Percentiles rank a stretch among this genome's conserved stretches.
Evolutionary conservation across 1,284 basidiomycete species (phyloP).

Genomic region (Melanopsichium pennsylvanicum): DNA sequence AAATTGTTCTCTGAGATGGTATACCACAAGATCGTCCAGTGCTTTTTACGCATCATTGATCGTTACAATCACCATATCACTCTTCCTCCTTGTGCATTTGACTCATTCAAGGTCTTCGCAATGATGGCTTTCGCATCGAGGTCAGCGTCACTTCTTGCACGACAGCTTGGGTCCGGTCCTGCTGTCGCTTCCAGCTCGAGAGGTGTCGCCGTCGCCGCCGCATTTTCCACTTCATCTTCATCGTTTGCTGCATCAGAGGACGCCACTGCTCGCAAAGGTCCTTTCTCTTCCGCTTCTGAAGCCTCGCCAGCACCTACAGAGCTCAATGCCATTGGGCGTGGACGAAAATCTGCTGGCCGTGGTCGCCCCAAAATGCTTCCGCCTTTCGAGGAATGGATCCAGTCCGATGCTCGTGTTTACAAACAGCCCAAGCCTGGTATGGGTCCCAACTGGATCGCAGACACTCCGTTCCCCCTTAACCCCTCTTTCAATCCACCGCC

Average conservation of each 20-base stretch:
- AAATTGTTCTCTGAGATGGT: constrained; percentile 5
- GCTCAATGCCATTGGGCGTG: constrained; percentile 26
- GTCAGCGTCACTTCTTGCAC: constrained; percentile 12
- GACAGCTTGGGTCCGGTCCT: constrained; percentile 27
- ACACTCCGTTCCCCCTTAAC: constrained; percentile 63
- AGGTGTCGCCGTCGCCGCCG: constrained; percentile 15
- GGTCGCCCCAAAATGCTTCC: constrained; percentile 39
- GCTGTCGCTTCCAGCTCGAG: constrained; percentile 38
- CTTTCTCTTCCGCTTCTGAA: constrained; percentile 31
- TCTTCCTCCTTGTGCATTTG: too few relatives aligned
- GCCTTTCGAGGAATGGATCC: constrained; percentile 57
- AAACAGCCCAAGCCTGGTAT: constrained; percentile 52
- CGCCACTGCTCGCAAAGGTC: constrained; percentile 31
- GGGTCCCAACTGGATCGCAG: constrained; percentile 62
- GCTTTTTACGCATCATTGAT: too few relatives aligned
- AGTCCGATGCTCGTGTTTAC: constrained; percentile 46
- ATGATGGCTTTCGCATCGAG: constrained; percentile 30
- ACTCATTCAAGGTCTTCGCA: too few relatives aligned
- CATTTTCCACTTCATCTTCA: constrained; percentile 30
- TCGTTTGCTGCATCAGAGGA: constrained; percentile 26
- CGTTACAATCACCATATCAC: too few relatives aligned
- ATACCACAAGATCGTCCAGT: neutral
- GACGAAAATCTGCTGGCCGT: constrained; percentile 38
- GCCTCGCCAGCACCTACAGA: constrained; percentile 19
- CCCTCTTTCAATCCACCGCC: constrained; percentile 61